Percentiles rank a stretch among this genome's conserved stretches.
These are phyloP conservation scores for Lentinus polychrous DNA, from an alignment of 1,284 basidiomycete genomes.

Conservation along the genomic window DNA sequence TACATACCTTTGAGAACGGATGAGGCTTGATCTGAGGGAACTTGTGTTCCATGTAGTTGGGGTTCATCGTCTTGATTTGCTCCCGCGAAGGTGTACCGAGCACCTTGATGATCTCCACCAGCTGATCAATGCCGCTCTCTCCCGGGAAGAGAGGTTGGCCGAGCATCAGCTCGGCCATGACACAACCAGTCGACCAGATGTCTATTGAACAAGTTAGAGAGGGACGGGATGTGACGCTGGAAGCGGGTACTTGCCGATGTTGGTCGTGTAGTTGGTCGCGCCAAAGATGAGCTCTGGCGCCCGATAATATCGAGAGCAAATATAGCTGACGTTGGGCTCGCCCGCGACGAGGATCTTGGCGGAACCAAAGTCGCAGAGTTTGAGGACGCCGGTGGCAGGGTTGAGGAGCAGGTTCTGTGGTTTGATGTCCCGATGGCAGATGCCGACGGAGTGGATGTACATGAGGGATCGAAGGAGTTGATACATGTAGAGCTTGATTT, in stretches of 20 bases:
- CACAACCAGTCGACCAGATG: conserved; percentile 99
- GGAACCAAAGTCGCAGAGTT: conserved; percentile 98
- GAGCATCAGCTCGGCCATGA: conserved; percentile 99
- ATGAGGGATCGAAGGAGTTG: conserved; percentile 95
- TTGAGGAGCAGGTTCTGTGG: conserved; percentile 98
- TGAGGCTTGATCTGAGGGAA: conserved; percentile 99
- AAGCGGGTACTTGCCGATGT: too few relatives aligned
- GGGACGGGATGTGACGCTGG: too few relatives aligned
- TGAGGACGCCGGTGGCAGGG: conserved; percentile 92
- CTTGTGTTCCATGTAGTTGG: conserved; percentile 99
- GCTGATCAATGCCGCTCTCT: conserved; percentile 99
- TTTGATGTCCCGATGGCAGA: conserved; percentile 99
- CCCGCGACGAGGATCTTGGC: conserved; percentile 98
- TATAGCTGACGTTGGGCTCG: conserved; percentile 99
- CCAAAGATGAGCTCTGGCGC: conserved; percentile 99
- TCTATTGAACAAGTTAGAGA: conserved; percentile 53
- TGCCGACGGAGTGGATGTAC: conserved; percentile 97
- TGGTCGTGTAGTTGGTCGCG: conserved; percentile 99
- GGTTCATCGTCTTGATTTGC: conserved; percentile 99
- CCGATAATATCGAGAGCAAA: conserved; percentile 99
- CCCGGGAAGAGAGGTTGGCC: conserved; percentile 98
- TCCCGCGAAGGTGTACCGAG: conserved; percentile 96
- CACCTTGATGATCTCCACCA: conserved; percentile 99
- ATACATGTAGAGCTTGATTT: conserved; percentile 98
- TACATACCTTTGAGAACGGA: conserved; percentile 81